Base-by-base conservation (phyloP, 2,329 filamentous ascomycete species). In the Anisogramma anomala region DNA sequence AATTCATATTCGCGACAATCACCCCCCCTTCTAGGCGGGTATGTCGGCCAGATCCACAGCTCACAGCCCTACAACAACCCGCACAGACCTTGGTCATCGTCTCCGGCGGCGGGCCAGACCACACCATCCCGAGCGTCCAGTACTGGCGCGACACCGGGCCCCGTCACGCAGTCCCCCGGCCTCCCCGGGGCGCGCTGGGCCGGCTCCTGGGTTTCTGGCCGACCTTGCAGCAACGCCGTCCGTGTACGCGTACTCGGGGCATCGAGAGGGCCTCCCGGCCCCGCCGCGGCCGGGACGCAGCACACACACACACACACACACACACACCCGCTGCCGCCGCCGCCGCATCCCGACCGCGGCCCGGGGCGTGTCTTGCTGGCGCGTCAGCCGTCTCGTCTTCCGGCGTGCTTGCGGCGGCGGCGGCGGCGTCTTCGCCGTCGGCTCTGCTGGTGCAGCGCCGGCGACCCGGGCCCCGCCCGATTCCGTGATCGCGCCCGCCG, bases 301-400 rank as follows among this genome's bases (percentile, higher is more conserved):
- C 69, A n/a, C n/a, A n/a, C n/a, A n/a, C n/a, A n/a, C n/a, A n/a
- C n/a, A n/a, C n/a, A n/a, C n/a, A n/a, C n/a, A n/a, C n/a, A n/a
- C n/a, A n/a, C n/a, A n/a, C n/a, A n/a, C 72, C 43, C 72, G 72
- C 0, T 56, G 66, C 25, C 69, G 68, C 53, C 65, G 50, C 32
- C 50, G 55, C 9, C 53, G 52, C 9, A 50, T 50, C 19, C 52
- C 51, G 4, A 47, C 52, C 6, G 43, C 40, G n/a, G n/a, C n/a
- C n/a, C n/a, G n/a, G n/a, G n/a, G n/a, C n/a, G n/a, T n/a, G n/a
- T n/a, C n/a, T n/a, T n/a, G n/a, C n/a, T n/a, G n/a, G n/a, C n/a
- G n/a, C n/a, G n/a, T n/a, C n/a, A n/a, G n/a, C n/a, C n/a, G n/a
- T n/a, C n/a, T n/a, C n/a, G n/a, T n/a, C n/a, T n/a, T n/a, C n/a